Base-by-base conservation (phyloP, 1,139 yeast species). In the Pichia sp. region DNA sequence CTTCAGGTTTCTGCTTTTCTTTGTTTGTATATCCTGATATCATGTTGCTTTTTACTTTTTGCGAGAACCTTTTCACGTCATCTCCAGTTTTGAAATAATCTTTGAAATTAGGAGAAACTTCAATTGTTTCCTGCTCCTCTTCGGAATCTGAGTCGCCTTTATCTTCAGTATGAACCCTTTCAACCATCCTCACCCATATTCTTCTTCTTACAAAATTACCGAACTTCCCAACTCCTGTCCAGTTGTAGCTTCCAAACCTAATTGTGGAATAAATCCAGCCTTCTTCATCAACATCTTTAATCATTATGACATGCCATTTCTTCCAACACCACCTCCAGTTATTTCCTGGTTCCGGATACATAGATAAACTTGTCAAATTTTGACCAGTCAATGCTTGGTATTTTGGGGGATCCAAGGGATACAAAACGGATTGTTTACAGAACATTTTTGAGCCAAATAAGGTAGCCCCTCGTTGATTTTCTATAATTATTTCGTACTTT, bases 241-340 rank as follows among this genome's bases (percentile, higher is more conserved):
- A 85, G 52, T 73, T 68, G 7, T 63, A 64, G 51, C 79, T 75
- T 6, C 71, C 70, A 62, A 84, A 84, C 36, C 75, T 62, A 2
- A 75, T 58, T 60, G 74, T 70, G 42, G 85, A 77, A 64, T 87
- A 87, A 29, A 80, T 68, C 93, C 95, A 87, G 1, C 95, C 95
- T 60, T 84, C 86, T 60, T 85, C 90, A 66, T 87, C 95, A 15
- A 85, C 82, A 62, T 86, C 90, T 48, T 77, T 75, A 38, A 79
- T 71, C 95, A 86, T 86, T 60, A 85, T 75, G 10, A 85, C 81
- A 62, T 84, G 84, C 95, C 93, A 87, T 34, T 74, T 68, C 41
- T 75, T 75, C 95, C 95, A 87, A 30, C 71, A 66, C 95, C 95
- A 87, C 55, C 70, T 68, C 95, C 93, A 87, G 52, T 76, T 68